Percentiles rank a stretch among this genome's conserved stretches.
These are phyloP conservation scores for Scheffersomyces insectosa DNA, from an alignment of 1,139 yeast genomes.

Conservation along the genomic window DNA sequence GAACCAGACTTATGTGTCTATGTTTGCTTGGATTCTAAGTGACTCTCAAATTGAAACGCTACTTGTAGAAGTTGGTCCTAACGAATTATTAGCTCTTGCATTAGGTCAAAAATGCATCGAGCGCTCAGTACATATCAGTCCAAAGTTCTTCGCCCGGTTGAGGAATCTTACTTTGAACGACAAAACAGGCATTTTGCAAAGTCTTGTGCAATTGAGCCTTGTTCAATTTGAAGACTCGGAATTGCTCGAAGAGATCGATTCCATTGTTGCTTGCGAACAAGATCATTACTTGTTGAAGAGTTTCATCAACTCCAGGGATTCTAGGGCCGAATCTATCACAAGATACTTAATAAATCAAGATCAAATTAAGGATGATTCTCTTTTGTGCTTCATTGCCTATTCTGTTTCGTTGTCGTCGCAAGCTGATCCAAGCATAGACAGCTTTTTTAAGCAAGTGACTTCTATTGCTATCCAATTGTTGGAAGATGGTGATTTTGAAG, in stretches of 20 bases:
- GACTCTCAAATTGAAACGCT: constrained; percentile 14
- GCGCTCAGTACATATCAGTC: not conserved
- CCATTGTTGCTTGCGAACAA: constrained; percentile 13
- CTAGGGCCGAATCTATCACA: constrained; percentile 10
- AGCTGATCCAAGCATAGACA: constrained; percentile 3
- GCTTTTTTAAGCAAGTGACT: constrained; percentile 10
- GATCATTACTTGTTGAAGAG: constrained; percentile 24
- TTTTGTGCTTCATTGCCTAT: constrained; percentile 23
- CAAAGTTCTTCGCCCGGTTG: not conserved
- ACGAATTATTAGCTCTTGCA: not conserved
- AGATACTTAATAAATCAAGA: constrained; percentile 16
- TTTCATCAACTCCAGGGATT: constrained; percentile 14
- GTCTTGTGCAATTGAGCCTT: constrained; percentile 21
- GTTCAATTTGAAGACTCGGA: constrained; percentile 21
- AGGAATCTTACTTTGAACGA: not conserved
- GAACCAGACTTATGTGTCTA: constrained; percentile 15
- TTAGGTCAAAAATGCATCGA: not conserved
- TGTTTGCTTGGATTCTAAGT: constrained; percentile 26
- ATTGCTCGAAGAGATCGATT: constrained; percentile 13
- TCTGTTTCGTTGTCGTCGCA: constrained; percentile 15
- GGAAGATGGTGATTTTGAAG: not conserved
- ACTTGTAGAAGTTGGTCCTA: not conserved
- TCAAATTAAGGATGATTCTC: constrained; percentile 17
- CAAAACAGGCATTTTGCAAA: not conserved
- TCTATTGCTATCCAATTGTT: constrained; percentile 7